Percentiles rank a stretch among this genome's conserved stretches.
These are phyloP conservation scores for Ophiocordyceps robertsii DNA, from an alignment of 2,329 filamentous ascomycete species.

Conservation along the genomic window DNA sequence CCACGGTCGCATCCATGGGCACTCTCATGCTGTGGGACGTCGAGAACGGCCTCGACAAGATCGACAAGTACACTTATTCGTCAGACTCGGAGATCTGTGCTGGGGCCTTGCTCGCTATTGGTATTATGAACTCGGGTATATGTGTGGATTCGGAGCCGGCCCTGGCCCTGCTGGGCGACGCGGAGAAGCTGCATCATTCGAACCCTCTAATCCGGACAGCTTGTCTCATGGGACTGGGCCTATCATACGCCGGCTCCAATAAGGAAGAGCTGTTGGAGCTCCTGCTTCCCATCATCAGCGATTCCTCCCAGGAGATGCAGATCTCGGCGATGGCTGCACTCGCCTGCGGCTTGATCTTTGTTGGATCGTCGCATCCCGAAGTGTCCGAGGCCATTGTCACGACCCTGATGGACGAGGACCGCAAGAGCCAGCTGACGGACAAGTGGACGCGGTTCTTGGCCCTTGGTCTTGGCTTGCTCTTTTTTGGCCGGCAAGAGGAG, in stretches of 20 bases:
- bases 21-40: constrained; percentile 90
- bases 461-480: constrained; percentile 81
- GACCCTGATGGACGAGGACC: constrained; percentile 86
- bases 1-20: constrained; percentile 85
- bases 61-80: constrained; percentile 86
- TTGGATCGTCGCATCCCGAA: constrained; percentile 82
- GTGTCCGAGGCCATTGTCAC: constrained; percentile 86
- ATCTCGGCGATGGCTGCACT: constrained; percentile 92
- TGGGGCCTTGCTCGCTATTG: constrained; percentile 82
- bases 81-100: constrained; percentile 72
- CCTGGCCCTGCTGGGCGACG: constrained; percentile 70
- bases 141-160: constrained; percentile 82
- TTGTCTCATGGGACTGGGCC: constrained; percentile 88
- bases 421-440: constrained; percentile 80
- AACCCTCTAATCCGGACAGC: constrained; percentile 67
- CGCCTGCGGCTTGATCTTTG: constrained; percentile 78
- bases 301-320: constrained; percentile 81
- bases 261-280: constrained; percentile 78
- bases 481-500: constrained; percentile 94
- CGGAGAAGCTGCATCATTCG: constrained; percentile 66
- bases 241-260: constrained; percentile 90
- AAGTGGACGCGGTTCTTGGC: constrained; percentile 98
- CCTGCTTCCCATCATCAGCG: constrained; percentile 75
- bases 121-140: constrained; percentile 91
- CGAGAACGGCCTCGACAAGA: constrained; percentile 80